Base-by-base conservation (phyloP, 2,329 filamentous ascomycete genomes). In the Rhynchosporium graminicola region DNA sequence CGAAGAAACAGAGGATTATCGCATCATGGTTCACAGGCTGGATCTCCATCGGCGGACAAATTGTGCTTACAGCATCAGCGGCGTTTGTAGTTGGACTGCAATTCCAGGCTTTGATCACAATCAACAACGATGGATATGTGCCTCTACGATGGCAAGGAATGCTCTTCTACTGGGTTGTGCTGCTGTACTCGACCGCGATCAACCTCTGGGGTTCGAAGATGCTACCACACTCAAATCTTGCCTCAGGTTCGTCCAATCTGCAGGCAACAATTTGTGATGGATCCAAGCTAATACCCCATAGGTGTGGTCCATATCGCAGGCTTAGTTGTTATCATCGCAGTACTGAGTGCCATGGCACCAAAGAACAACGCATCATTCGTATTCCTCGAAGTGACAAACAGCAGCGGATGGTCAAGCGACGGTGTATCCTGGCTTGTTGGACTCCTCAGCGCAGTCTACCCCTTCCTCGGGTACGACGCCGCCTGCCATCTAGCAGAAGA, bases 381-480 rank as follows among this genome's bases (percentile, higher is more conserved):
- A 10, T 82, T 81, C 61, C 70, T 75, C 5, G 71, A 77, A 12
- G 80, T 80, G 58, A 68, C 70, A n/a, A 82, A 82, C 65, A 74
- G 75, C 40, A 79, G 77, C 1, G 78, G 78, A 2, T 81, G 79
- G 79, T 26, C 59, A 13, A 71, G 75, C 9, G 76, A 80, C 55
- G 80, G 79, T 0, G 71, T 81, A 15, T 73, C 79, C 0, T 82
- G 80, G 80, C 75, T 81, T 13, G 69, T 82, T 1, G 79, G 80
- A 0, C 71, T 82, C 2, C 69, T 82, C 1, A 70, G 70, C 29
- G 72, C 80, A 79, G 67, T 76, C 60, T 66, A 76, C 73, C 62
- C 70, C 66, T 59, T 76, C 76, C 15, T 76, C 50, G 77, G 78
- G 57, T 82, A 79, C 62, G 79, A 81, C 61, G 78, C 76, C 6